A percentile compares a stretch with the other conserved stretches of the same genome.
Evolutionary conservation across 768 basidiomycete genomes (phyloP).

Genomic region (Suillus fuscotomentosus): DNA sequence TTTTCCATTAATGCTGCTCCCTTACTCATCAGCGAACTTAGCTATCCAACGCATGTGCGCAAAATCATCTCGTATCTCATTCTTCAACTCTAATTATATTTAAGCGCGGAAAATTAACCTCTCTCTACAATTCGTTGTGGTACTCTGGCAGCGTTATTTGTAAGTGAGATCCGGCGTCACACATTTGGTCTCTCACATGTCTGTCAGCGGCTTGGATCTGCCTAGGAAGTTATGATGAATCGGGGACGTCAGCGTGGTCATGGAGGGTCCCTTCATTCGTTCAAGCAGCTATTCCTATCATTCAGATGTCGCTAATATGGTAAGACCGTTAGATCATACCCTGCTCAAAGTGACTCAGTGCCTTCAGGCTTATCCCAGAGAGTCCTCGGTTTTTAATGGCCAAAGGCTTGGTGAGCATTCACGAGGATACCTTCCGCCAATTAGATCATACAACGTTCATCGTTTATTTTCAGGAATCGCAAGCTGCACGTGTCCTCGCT

Average conservation of each 20-base stretch:
- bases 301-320: conserved; percentile 58
- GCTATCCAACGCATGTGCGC: conserved; percentile 68
- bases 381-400: conserved; percentile 67
- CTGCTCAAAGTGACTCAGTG: not conserved
- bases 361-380: conserved; percentile 60
- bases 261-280: conserved; percentile 67
- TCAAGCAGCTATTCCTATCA: conserved; percentile 55
- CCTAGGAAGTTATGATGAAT: conserved; percentile 39
- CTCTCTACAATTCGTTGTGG: conserved; percentile 72
- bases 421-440: not conserved
- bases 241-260: conserved; percentile 45
- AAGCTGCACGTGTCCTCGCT: conserved; percentile 60
- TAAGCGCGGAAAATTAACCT: conserved; percentile 54
- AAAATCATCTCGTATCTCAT: not conserved
- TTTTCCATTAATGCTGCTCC: conserved; percentile 65
- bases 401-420: conserved; percentile 48
- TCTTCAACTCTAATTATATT: not conserved
- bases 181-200: not conserved
- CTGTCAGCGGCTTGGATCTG: conserved; percentile 45
- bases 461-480: conserved; percentile 41
- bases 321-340: conserved; percentile 17
- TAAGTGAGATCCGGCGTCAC: conserved; percentile 12
- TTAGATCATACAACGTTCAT: not conserved
- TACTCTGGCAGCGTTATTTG: conserved; percentile 68
- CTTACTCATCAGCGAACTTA: conserved; percentile 60